Conservation (phyloP, 208 protist species). For the Leishmania gerbilli region DNA sequence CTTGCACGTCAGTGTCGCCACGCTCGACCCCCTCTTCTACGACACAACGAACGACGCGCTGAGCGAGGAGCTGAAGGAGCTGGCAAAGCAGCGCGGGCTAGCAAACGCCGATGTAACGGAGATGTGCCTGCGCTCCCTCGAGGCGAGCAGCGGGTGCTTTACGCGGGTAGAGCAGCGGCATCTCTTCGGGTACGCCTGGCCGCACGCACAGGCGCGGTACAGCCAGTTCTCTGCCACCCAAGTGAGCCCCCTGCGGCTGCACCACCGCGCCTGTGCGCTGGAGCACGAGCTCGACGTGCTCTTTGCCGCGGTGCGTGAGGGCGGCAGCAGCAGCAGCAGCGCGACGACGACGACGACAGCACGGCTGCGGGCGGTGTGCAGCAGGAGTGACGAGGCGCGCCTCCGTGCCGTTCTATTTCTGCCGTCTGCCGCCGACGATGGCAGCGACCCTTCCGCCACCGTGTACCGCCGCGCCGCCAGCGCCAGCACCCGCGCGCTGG, state of each 20-base stretch:
- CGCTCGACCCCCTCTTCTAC: constrained; percentile 95
- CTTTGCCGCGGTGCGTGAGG: constrained; percentile 21
- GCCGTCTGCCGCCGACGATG: constrained; percentile 8
- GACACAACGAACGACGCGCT: constrained; percentile 71
- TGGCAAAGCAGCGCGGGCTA: constrained; percentile 48
- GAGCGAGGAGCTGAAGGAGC: constrained; percentile 57
- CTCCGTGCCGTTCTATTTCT: constrained; percentile 16
- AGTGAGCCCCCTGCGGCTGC: constrained; percentile 67
- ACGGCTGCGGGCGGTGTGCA: background rate
- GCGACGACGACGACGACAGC: background rate
- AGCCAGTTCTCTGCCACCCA: constrained; percentile 69
- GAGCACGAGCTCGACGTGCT: constrained; percentile 74
- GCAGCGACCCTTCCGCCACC: background rate
- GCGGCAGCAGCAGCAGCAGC: background rate
- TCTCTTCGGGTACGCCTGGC: constrained; percentile 61
- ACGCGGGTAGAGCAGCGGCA: constrained; percentile 20
- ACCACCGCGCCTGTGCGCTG: constrained; percentile 57
- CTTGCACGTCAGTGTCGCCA: constrained; percentile 96
- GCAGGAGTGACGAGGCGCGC: background rate
- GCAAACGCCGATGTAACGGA: constrained; percentile 67
- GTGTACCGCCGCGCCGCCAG: constrained; percentile 7
- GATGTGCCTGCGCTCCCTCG: constrained; percentile 58
- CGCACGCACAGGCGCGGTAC: constrained; percentile 40
- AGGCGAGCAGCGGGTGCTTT: constrained; percentile 23
- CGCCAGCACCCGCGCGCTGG: constrained; percentile 9